Percentiles rank a stretch among this genome's conserved stretches.
Evolutionary conservation across 192 early-diverging fungal species (phyloP).

Genomic region (Mortierella alpina): DNA sequence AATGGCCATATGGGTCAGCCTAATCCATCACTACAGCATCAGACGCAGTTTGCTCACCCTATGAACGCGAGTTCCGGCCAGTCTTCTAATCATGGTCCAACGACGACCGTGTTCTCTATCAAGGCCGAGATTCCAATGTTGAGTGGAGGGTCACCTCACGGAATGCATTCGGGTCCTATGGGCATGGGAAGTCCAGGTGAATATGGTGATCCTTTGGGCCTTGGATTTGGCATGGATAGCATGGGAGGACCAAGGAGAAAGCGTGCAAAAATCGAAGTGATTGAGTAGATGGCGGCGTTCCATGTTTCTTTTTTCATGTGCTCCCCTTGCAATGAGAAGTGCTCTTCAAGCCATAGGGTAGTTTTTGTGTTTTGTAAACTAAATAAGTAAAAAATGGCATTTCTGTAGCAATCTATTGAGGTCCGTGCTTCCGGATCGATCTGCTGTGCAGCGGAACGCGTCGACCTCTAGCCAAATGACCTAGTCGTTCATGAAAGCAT

Average conservation of each 20-base stretch:
- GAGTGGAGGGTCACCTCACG: background rate
- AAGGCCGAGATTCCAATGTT: slow-evolving; percentile 28
- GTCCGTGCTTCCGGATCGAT: too few species aligned
- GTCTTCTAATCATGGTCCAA: slow-evolving; percentile 37
- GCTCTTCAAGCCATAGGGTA: too few species aligned
- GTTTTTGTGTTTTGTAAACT: too few species aligned
- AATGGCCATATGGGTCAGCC: background rate
- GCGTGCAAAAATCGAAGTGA: slow-evolving; percentile 49
- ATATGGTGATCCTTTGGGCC: slow-evolving; percentile 25
- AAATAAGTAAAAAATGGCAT: too few species aligned
- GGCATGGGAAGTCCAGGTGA: slow-evolving; percentile 8
- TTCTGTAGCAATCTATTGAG: too few species aligned
- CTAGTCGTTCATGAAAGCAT: too few species aligned
- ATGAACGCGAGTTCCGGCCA: slow-evolving; percentile 17
- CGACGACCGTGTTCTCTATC: slow-evolving; percentile 44
- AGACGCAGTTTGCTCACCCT: slow-evolving; percentile 7
- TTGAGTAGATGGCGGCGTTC: slow-evolving; percentile 12
- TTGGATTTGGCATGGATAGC: background rate
- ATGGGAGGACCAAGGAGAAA: slow-evolving; percentile 20
- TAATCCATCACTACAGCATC: slow-evolving; percentile 9
- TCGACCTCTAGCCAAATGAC: too few species aligned
- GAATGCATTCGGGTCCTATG: slow-evolving; percentile 1
- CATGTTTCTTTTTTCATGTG: background rate
- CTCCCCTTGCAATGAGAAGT: background rate
- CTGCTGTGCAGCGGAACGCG: too few species aligned